Evolutionary conservation across 192 early-diverging fungal genomes (phyloP), one percentile per base, ranked within the genome.

Genomic region (Coemansia guatemalensis): DNA sequence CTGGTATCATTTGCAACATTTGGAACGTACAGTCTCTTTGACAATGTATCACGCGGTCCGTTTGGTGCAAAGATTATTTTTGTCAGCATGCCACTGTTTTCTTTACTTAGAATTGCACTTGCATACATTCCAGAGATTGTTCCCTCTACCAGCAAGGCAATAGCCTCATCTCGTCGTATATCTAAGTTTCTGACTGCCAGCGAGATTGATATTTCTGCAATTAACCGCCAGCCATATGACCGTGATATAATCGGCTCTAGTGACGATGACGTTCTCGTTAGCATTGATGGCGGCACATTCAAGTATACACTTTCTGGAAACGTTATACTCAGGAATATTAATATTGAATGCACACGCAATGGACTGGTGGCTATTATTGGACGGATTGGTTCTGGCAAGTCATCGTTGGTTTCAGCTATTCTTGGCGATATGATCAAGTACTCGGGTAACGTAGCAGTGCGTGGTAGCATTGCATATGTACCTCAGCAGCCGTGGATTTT

Each of bases 71-170:
- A n/a, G n/a, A n/a, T n/a, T n/a, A n/a, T n/a, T n/a, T n/a, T n/a
- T n/a, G n/a, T n/a, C n/a, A n/a, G n/a, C n/a, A n/a, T n/a, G n/a
- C n/a, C n/a, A n/a, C n/a, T n/a, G n/a, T n/a, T n/a, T n/a, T n/a
- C n/a, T n/a, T n/a, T n/a, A n/a, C n/a, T n/a, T n/a, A n/a, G n/a
- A n/a, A n/a, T n/a, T n/a, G n/a, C 96, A 41, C 82, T 98, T 44
- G 63, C 87, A n/a, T 85, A 90, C 18, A 88, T 95, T 60, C 95
- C 94, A 2, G 86, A 69, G 24, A 89, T 94, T 20, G 84, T 98
- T 24, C 84, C 86, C 0, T 75, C 85, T 2, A 69, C 85, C 3
- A 83, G 95, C 22, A 91, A 93, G 59, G 89, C 94, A 14, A 85
- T 84, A 21, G 93, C 95, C 29, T 89, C 93, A 6, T 85, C 94